Evolutionary conservation across 2,329 filamentous ascomycete genomes (phyloP).

Genomic region (Setomelanomma holmii): DNA sequence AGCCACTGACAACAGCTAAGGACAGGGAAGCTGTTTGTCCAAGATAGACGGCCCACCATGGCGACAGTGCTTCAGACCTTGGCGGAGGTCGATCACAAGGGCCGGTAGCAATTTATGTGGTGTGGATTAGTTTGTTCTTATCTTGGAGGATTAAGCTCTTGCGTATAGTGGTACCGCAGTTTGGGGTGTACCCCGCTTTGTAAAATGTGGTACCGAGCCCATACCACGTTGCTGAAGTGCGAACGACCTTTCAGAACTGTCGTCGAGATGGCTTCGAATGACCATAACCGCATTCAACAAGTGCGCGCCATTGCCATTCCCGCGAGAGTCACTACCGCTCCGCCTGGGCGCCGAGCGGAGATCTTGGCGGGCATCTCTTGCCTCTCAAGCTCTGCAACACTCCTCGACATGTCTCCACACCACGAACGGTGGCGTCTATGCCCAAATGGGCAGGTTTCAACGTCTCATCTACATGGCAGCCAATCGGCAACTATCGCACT

Average conservation of each 20-base stretch:
- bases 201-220: not conserved
- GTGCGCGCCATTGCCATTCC: not conserved
- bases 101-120: conserved; percentile 12
- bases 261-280: not conserved
- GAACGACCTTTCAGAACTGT: not conserved
- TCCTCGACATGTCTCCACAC: conserved; percentile 14
- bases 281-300: too few species aligned
- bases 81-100: conserved; percentile 29
- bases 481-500: not conserved
- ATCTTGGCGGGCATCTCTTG: conserved; percentile 5
- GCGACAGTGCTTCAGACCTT: conserved; percentile 37
- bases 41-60: conserved; percentile 25
- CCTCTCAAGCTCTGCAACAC: not conserved
- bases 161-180: not conserved
- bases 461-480: not conserved
- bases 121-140: conserved; percentile 18
- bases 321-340: conserved; percentile 10
- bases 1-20: conserved; percentile 28
- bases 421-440: conserved; percentile 11
- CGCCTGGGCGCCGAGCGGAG: conserved; percentile 19
- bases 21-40: conserved; percentile 8
- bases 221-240: not conserved
- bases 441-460: conserved; percentile 26
- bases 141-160: conserved; percentile 11
- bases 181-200: not conserved